These are phyloP conservation scores for Spizellomyces sp. DNA, from an alignment of 192 early-diverging fungal species.

Conservation along the genomic window DNA sequence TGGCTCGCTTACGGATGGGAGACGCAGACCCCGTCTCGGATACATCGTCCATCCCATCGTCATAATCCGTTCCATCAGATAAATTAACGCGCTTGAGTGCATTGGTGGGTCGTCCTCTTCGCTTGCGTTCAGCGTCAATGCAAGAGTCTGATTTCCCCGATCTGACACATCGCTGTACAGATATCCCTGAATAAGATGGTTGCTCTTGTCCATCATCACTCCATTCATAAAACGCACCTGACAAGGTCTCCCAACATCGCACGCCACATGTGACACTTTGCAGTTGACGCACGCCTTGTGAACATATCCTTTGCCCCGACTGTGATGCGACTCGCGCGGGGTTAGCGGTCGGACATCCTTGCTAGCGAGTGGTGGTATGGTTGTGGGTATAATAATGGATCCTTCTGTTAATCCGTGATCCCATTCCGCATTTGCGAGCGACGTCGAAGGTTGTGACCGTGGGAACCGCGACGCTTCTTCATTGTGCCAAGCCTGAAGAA, in stretches of 20 bases:
- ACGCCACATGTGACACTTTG: conserved; percentile 40
- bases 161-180: conserved; percentile 47
- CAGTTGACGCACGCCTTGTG: conserved; percentile 40
- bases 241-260: conserved; percentile 54
- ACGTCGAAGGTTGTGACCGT: neutral
- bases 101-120: conserved; percentile 54
- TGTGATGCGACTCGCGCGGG: no score
- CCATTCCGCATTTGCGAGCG: no score
- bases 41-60: neutral
- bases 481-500: neutral
- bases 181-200: neutral
- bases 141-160: conserved; percentile 52
- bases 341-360: no score
- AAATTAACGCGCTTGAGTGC: neutral
- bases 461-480: neutral
- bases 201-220: neutral
- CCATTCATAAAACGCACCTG: conserved; percentile 25
- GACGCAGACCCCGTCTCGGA: neutral
- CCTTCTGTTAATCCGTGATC: no score
- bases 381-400: no score
- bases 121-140: conserved; percentile 58
- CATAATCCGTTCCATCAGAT: no score
- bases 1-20: no score
- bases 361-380: no score
- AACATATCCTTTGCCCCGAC: conserved; percentile 28